Evolutionary conservation across 805 yeast species (phyloP).

Genomic region (Cyberlindnera subsufficiens): DNA sequence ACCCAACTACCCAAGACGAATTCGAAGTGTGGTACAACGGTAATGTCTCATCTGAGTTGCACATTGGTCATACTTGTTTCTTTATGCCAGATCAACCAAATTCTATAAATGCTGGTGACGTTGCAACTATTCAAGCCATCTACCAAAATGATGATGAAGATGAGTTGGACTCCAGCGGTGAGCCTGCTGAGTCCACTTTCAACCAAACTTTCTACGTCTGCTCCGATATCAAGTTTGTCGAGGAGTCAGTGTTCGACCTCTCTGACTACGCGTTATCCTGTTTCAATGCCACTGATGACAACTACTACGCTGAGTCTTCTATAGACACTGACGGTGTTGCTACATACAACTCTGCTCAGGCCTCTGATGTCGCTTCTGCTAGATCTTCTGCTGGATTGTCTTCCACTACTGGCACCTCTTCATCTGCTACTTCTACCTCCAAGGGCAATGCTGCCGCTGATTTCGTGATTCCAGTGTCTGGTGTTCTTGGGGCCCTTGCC

Average conservation of each 20-base stretch:
- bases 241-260: slow-evolving; percentile 32
- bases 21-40: slow-evolving; percentile 35
- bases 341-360: slow-evolving; percentile 16
- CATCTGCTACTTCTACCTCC: slow-evolving; percentile 10
- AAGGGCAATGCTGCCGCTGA: slow-evolving; percentile 14
- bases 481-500: slow-evolving; percentile 19
- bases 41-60: slow-evolving; percentile 33
- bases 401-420: slow-evolving; percentile 9
- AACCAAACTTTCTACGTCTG: slow-evolving; percentile 41
- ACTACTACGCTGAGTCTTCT: slow-evolving; percentile 30
- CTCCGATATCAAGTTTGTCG: slow-evolving; percentile 39
- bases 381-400: slow-evolving; percentile 17
- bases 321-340: slow-evolving; percentile 20
- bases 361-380: slow-evolving; percentile 12
- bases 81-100: slow-evolving; percentile 38
- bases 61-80: slow-evolving; percentile 42
- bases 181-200: slow-evolving; percentile 30
- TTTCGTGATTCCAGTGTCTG: slow-evolving; percentile 16
- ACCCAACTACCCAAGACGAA: slow-evolving; percentile 35
- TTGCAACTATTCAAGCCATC: slow-evolving; percentile 39
- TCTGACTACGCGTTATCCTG: slow-evolving; percentile 30
- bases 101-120: slow-evolving; percentile 30
- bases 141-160: slow-evolving; percentile 30
- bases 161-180: slow-evolving; percentile 13
- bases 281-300: slow-evolving; percentile 36